Conservation (phyloP, 2,329 filamentous ascomycete genomes). For the Clathrospora elynae region DNA sequence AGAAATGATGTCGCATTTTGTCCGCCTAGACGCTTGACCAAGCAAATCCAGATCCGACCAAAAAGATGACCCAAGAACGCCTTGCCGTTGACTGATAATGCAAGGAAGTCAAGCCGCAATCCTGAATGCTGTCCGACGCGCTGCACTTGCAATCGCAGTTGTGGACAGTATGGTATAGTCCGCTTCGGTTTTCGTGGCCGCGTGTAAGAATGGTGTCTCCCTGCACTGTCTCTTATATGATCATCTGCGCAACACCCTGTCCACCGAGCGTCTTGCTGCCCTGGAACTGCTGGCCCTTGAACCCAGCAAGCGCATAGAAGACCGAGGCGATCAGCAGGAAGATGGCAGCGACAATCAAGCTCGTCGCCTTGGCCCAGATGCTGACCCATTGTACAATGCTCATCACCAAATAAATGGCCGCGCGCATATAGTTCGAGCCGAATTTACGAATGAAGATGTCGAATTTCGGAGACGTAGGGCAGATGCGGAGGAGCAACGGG, state of each 20-base stretch:
- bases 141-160: neutral
- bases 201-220: slow-evolving; percentile 3
- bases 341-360: slow-evolving; percentile 84
- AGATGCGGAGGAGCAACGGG: slow-evolving; percentile 93
- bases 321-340: slow-evolving; percentile 75
- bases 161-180: slow-evolving; percentile 4
- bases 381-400: slow-evolving; percentile 84
- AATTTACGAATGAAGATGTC: slow-evolving; percentile 88
- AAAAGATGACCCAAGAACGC: slow-evolving; percentile 31
- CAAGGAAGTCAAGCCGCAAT: slow-evolving; percentile 21
- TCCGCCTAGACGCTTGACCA: slow-evolving; percentile 9
- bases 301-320: slow-evolving; percentile 79
- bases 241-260: slow-evolving; percentile 95
- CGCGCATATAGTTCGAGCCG: slow-evolving; percentile 96
- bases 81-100: slow-evolving; percentile 37
- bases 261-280: slow-evolving; percentile 96
- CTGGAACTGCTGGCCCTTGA: slow-evolving; percentile 85
- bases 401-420: slow-evolving; percentile 82
- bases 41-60: slow-evolving; percentile 11
- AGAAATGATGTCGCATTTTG: slow-evolving; percentile 10
- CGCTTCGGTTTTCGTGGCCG: slow-evolving; percentile 1
- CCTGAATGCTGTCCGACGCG: slow-evolving; percentile 5
- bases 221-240: slow-evolving; percentile 61
- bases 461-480: slow-evolving; percentile 89
- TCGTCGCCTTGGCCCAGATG: slow-evolving; percentile 66